These are phyloP conservation scores for Macadamia tetraphylla DNA, from an alignment of 164 flowering plant genomes.

Conservation along the genomic window DNA sequence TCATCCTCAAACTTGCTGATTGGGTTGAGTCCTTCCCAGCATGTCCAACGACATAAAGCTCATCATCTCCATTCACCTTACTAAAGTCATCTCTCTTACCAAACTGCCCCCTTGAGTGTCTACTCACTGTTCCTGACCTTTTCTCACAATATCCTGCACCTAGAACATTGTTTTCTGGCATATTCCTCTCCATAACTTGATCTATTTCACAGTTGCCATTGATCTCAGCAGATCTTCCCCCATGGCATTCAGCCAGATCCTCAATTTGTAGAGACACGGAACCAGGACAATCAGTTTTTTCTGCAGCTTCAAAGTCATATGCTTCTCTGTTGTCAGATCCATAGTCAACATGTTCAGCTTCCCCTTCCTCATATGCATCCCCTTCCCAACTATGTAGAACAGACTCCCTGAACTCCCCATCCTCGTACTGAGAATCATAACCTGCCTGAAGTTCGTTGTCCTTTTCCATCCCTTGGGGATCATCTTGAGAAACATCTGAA, in stretches of 20 bases:
- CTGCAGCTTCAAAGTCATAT: conserved; percentile 18
- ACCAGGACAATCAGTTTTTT: conserved; percentile 16
- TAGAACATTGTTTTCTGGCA: conserved; percentile 1
- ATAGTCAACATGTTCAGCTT: conserved; percentile 56
- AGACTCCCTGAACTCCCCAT: conserved; percentile 68
- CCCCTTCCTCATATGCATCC: conserved; percentile 35
- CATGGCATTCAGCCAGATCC: conserved; percentile 18
- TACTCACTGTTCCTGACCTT: conserved; percentile 5
- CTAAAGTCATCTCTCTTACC: conserved; percentile 8
- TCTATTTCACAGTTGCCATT: conserved; percentile 14
- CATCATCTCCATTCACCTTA: conserved; percentile 7
- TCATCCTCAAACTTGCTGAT: conserved; percentile 15
- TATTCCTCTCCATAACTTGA: conserved; percentile 7
- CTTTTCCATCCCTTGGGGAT: conserved; percentile 16
- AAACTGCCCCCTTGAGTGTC: conserved; percentile 3
- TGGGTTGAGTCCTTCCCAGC: conserved; percentile 15
- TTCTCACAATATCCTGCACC: conserved; percentile 9
- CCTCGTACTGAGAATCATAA: conserved; percentile 70
- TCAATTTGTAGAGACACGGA: conserved; percentile 20
- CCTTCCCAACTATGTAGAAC: conserved; percentile 42
- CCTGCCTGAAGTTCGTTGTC: conserved; percentile 31
- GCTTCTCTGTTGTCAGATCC: conserved; percentile 40
- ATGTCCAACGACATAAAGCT: conserved; percentile 10
- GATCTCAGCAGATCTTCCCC: conserved; percentile 13
- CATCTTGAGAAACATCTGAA: conserved; percentile 33